Base-by-base conservation (phyloP, 257 asterid species). In the Eustoma russellianum region DNA sequence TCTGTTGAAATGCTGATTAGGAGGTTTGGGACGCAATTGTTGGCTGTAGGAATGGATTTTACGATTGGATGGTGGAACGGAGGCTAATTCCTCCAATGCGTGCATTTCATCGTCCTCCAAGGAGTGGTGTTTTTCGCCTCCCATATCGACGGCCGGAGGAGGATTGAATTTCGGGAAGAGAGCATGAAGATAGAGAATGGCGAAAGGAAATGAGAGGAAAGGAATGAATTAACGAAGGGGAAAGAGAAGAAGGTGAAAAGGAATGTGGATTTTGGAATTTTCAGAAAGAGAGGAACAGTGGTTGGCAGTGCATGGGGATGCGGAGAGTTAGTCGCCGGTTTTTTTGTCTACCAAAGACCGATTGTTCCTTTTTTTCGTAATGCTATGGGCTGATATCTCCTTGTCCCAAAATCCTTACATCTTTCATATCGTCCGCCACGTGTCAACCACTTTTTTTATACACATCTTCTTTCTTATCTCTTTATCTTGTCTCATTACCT, bases 11-110 rank as follows among this genome's bases (percentile, higher is more conserved):
- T 63, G 74, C 38, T 69, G 67, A 11, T 72, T 75, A 1, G 81
- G 68, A 62, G 52, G 71, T 38, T 92, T 79, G 71, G 58, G 63
- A 10, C 81, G 70, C 7, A 75, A 43, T 59, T 76, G 79, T 13
- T 76, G 82, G 70, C 79, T 72, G 60, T 72, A 76, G 2, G 82
- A 72, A 54, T 76, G 72, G 1, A 60, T 51, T 50, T 76, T 73
- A 41, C 66, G 66, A 0, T 56, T 66, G 1, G 72, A 66, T 11
- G 67, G 65, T 49, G 85, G 82, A 10, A 35, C 61, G 56, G 41
- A 51, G 8, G 65, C 17, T 16, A 76, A 53, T 0, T 72, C 70
- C 0, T 59, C 77, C 59, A 69, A 56, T 35, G 71, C 79, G 9
- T 66, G 28, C 24, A 41, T 62, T 13, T 66, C 77, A 13, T 72